These are phyloP conservation scores for Dianthus caryophyllus DNA, from an alignment of 148 eudicot genomes.

Conservation along the genomic window DNA sequence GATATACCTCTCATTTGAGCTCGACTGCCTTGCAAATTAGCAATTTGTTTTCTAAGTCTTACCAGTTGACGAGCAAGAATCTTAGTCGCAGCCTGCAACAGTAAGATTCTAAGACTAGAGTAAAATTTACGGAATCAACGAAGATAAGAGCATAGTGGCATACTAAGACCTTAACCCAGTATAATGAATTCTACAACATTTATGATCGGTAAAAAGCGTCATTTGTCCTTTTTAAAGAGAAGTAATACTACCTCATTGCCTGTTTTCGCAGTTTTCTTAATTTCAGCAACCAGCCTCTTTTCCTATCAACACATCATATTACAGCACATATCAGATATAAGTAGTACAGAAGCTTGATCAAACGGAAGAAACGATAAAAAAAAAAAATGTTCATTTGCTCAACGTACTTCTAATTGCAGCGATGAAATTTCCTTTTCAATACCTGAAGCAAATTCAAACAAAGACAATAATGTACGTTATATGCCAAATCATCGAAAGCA, in stretches of 20 bases:
- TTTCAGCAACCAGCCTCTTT: constrained; percentile 90
- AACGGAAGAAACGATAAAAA: neutral
- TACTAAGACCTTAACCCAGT: neutral
- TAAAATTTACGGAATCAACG: neutral
- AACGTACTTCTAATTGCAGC: constrained; percentile 71
- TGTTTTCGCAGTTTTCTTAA: constrained; percentile 95
- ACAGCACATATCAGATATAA: constrained; percentile 15
- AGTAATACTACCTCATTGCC: constrained; percentile 73
- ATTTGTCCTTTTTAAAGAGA: neutral
- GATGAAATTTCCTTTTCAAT: constrained; percentile 80
- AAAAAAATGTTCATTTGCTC: constrained; percentile 5
- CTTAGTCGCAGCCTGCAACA: constrained; percentile 79
- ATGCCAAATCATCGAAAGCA: neutral
- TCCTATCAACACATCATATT: constrained; percentile 48
- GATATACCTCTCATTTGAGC: constrained; percentile 98
- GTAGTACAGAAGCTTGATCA: constrained; percentile 2
- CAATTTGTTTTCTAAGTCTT: constrained; percentile 87
- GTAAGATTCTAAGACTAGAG: constrained; percentile 16
- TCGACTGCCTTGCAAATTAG: constrained; percentile 85
- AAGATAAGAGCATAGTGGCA: neutral
- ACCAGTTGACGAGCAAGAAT: constrained; percentile 86
- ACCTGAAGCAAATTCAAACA: constrained; percentile 42
- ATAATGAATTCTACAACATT: neutral
- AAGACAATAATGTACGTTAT: neutral
- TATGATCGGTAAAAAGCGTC: neutral